phyloP scores from a whole-genome alignment of 2,329 filamentous ascomycete species.

The Phoma sp. region DNA sequence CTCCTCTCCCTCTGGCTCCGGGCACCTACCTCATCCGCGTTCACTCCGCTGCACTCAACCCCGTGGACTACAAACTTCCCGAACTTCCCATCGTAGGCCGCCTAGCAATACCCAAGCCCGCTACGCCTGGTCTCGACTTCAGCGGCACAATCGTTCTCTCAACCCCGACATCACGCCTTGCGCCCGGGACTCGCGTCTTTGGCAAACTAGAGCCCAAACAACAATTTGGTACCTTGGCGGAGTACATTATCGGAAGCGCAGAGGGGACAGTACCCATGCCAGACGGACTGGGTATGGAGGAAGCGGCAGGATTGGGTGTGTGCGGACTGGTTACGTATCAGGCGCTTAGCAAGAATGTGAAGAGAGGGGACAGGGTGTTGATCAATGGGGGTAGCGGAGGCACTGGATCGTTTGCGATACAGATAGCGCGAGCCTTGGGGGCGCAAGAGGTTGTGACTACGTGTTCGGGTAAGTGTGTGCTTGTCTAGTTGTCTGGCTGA shows the following conservation, averaged over 20 bases:
- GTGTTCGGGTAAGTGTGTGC: constrained; percentile 55
- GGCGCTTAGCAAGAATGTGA: constrained; percentile 26
- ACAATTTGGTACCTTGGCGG: constrained; percentile 27
- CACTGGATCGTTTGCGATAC: constrained; percentile 64
- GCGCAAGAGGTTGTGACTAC: constrained; percentile 60
- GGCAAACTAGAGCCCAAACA: constrained; percentile 33
- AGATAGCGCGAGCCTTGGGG: constrained; percentile 65
- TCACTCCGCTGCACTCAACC: constrained; percentile 29
- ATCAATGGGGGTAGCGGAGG: constrained; percentile 69
- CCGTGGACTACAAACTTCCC: constrained; percentile 31
- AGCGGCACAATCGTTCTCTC: constrained; percentile 20
- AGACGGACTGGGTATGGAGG: constrained; percentile 12
- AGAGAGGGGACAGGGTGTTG: constrained; percentile 57
- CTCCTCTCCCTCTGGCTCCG: constrained; percentile 7
- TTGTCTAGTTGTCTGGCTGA: no score
- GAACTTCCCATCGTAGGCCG: constrained; percentile 25
- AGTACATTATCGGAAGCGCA: constrained; percentile 28
- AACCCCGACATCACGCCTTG: constrained; percentile 10
- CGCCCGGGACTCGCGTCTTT: constrained; percentile 26
- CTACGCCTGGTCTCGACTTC: constrained; percentile 33
- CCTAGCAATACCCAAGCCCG: constrained; percentile 28
- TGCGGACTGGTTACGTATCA: constrained; percentile 32
- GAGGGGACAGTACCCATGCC: constrained; percentile 26
- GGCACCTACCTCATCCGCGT: constrained; percentile 25
- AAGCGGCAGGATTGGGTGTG: constrained; percentile 28